These are phyloP conservation scores for Passalora sequoiae DNA, from an alignment of 2,329 filamentous ascomycete genomes.

Conservation along the genomic window DNA sequence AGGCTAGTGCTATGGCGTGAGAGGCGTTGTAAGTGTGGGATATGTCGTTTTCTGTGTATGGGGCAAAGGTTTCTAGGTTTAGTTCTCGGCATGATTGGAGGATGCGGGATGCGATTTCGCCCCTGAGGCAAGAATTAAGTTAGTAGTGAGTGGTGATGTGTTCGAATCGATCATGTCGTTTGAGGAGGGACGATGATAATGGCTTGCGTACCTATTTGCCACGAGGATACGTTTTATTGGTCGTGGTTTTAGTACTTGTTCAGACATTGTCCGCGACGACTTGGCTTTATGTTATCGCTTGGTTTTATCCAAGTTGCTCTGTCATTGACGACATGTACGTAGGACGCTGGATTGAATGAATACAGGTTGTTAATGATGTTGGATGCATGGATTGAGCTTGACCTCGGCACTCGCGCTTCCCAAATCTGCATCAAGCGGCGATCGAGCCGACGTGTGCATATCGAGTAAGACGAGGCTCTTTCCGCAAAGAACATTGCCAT, in stretches of 20 bases:
- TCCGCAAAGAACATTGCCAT: too few species aligned
- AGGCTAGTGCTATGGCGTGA: constrained; percentile 48
- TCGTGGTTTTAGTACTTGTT: constrained; percentile 19
- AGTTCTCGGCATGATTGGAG: constrained; percentile 57
- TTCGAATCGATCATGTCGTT: neutral
- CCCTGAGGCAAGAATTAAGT: constrained; percentile 42
- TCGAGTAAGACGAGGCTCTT: too few species aligned
- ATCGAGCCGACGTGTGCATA: too few species aligned
- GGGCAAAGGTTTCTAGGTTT: constrained; percentile 50
- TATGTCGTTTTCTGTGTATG: constrained; percentile 53
- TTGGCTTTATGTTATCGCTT: too few species aligned
- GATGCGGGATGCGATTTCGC: constrained; percentile 60
- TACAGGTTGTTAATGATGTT: too few species aligned
- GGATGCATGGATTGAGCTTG: too few species aligned
- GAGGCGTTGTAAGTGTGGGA: constrained; percentile 51
- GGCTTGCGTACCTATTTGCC: constrained; percentile 25
- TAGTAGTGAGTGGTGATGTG: neutral
- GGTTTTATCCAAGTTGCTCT: too few species aligned
- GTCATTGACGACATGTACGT: too few species aligned
- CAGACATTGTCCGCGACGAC: too few species aligned
- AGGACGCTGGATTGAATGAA: too few species aligned
- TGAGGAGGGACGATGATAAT: neutral
- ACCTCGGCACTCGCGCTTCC: too few species aligned
- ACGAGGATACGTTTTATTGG: constrained; percentile 29
- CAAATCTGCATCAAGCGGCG: too few species aligned